These are phyloP conservation scores for Irpex rosettiformis DNA, from an alignment of 1,284 basidiomycete genomes.

Conservation along the genomic window DNA sequence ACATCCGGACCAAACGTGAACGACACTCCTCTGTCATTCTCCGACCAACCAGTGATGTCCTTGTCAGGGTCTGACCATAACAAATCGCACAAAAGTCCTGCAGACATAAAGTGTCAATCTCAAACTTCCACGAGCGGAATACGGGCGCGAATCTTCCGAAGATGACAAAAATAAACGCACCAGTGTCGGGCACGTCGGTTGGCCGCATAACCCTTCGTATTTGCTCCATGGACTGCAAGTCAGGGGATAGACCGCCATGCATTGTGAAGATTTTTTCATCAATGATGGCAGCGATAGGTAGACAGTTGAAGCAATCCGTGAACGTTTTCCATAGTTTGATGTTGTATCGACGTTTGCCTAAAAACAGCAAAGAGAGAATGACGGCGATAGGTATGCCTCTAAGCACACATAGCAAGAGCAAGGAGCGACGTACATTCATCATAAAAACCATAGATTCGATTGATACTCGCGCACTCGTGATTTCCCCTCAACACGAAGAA, in stretches of 20 bases:
- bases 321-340: conserved; percentile 99
- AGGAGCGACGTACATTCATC: conserved; percentile 77
- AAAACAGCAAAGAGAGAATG: conserved; percentile 8
- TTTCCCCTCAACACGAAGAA: conserved; percentile 95
- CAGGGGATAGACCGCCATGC: conserved; percentile 92
- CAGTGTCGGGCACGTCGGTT: conserved; percentile 98
- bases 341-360: conserved; percentile 96
- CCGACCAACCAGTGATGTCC: conserved; percentile 98
- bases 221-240: conserved; percentile 99
- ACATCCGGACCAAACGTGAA: conserved; percentile 99
- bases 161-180: conserved; percentile 41
- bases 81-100: conserved; percentile 91
- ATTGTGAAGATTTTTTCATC: conserved; percentile 97
- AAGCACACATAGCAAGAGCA: conserved; percentile 14
- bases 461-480: conserved; percentile 94
- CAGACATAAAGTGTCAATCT: background rate
- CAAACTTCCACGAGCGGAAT: background rate
- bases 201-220: conserved; percentile 99
- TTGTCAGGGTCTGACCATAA: conserved; percentile 99
- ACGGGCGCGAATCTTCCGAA: conserved; percentile 7
- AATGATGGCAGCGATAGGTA: conserved; percentile 94
- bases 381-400: background rate
- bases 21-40: conserved; percentile 98
- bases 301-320: conserved; percentile 95
- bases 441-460: conserved; percentile 96